Evolutionary conservation across 2,329 filamentous ascomycete genomes (phyloP), one percentile per base, ranked within the genome.

Genomic region (Zymoseptoria crescenta): DNA sequence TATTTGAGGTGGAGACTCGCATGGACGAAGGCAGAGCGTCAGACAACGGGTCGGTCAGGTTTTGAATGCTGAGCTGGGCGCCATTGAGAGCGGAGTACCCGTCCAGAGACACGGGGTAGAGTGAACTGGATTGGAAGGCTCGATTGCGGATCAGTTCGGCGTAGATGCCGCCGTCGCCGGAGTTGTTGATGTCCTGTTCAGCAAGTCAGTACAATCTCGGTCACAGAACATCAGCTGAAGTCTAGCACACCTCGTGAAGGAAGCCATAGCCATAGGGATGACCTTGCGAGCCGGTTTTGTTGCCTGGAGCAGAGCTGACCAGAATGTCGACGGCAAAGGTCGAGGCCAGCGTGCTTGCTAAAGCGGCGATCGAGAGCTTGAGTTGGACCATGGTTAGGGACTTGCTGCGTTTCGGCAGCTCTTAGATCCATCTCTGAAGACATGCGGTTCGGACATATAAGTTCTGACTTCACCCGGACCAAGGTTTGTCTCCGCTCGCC

Each of bases 131-230:
- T 71, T 89, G 87, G 67, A 90, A 88, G 13, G 85, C 87, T 54
- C 85, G 80, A 72, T 89, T 90, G 56, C 80, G 81, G 59, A 89
- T 81, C 59, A 89, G 72, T 68, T 90, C 86, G 53, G 83, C 86
- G 69, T 90, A 89, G 63, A 89, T 82, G 5, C 87, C 87, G 21
- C 87, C 86, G 67, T 89, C 87, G 2, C 86, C 86, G 1, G 83
- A 85, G 70, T 87, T 83, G 57, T 70, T 70, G 63, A 70, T 70
- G 58, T 71, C 69, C 64, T 69, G n/a, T n/a, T n/a, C n/a, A n/a
- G n/a, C n/a, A n/a, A n/a, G n/a, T n/a, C n/a, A n/a, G n/a, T n/a
- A n/a, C n/a, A n/a, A n/a, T n/a, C n/a, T n/a, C n/a, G n/a, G n/a
- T n/a, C n/a, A n/a, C n/a, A n/a, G n/a, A n/a, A n/a, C n/a, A n/a